A percentile compares a stretch with the other conserved stretches of the same genome.
These are phyloP conservation scores for Botryosphaeria agaves DNA, from an alignment of 2,329 filamentous ascomycete species.

Conservation along the genomic window DNA sequence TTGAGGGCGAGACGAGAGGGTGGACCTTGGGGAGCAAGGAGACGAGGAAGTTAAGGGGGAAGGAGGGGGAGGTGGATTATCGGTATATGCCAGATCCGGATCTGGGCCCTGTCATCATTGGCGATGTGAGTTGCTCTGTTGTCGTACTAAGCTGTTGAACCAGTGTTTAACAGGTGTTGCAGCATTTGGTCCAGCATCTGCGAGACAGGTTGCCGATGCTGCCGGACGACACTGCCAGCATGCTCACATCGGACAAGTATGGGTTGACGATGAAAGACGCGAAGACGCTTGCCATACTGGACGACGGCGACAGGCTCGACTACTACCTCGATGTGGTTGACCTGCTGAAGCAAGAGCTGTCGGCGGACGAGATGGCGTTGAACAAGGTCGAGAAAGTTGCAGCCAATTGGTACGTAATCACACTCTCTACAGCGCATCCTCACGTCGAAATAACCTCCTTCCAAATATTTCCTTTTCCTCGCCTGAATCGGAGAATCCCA, in stretches of 20 bases:
- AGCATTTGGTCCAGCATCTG: conserved; percentile 50
- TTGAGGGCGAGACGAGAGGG: conserved; percentile 78
- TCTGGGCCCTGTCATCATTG: conserved; percentile 62
- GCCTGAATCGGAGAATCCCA: too few relatives aligned
- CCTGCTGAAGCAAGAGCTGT: conserved; percentile 18
- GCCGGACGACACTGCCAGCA: conserved; percentile 52
- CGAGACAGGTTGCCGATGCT: conserved; percentile 45
- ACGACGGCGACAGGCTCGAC: conserved; percentile 63
- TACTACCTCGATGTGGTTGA: conserved; percentile 59
- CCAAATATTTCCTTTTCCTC: not conserved
- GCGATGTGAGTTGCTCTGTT: conserved; percentile 21
- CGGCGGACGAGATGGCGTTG: conserved; percentile 6
- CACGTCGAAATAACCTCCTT: too few relatives aligned
- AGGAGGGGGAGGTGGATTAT: conserved; percentile 95
- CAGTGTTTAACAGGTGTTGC: too few relatives aligned
- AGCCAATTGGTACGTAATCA: conserved; percentile 35
- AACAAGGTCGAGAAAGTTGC: conserved; percentile 28
- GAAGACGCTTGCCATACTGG: conserved; percentile 56
- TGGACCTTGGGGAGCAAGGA: conserved; percentile 77
- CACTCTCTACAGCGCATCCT: conserved; percentile 1
- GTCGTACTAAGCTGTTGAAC: too few relatives aligned
- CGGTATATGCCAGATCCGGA: conserved; percentile 98
- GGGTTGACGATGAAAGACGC: conserved; percentile 69
- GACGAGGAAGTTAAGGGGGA: conserved; percentile 68
- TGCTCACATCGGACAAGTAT: conserved; percentile 41